These are phyloP conservation scores for Mycogone perniciosa DNA, from an alignment of 2,329 filamentous ascomycete genomes.

Conservation along the genomic window DNA sequence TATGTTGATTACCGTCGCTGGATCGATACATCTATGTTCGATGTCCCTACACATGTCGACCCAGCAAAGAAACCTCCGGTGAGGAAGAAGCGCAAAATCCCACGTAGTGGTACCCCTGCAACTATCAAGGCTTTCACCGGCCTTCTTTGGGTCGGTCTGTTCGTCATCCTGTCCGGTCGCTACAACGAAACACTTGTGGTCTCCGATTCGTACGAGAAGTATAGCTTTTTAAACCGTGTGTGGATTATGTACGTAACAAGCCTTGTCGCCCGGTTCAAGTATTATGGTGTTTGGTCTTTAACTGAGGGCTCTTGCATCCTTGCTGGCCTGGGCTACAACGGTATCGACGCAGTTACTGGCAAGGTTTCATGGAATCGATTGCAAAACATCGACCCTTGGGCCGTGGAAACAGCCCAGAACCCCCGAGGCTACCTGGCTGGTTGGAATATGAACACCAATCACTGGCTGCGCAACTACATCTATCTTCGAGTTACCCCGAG, in stretches of 20 bases:
- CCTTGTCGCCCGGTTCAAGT: conserved; percentile 78
- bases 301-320: conserved; percentile 94
- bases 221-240: conserved; percentile 64
- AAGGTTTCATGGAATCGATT: conserved; percentile 83
- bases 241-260: conserved; percentile 80
- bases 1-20: conserved; percentile 87
- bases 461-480: conserved; percentile 92
- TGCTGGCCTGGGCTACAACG: conserved; percentile 88
- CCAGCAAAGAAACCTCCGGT: conserved; percentile 79
- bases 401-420: conserved; percentile 86
- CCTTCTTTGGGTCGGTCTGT: conserved; percentile 71
- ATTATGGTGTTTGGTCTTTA: conserved; percentile 92
- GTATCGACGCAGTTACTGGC: conserved; percentile 76
- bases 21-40: conserved; percentile 93
- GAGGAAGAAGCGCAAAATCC: conserved; percentile 85
- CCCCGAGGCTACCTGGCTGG: conserved; percentile 82
- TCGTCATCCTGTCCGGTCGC: conserved; percentile 62
- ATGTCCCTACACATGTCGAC: conserved; percentile 73
- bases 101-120: conserved; percentile 81
- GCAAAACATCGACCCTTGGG: conserved; percentile 80
- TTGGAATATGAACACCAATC: conserved; percentile 99
- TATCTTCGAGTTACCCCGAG: conserved; percentile 92
- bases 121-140: conserved; percentile 68
- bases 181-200: conserved; percentile 62
- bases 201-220: conserved; percentile 58